Evolutionary conservation across 1,284 basidiomycete genomes (phyloP), one percentile per base, ranked within the genome.

Genomic region (Leccinum subspadiceum): DNA sequence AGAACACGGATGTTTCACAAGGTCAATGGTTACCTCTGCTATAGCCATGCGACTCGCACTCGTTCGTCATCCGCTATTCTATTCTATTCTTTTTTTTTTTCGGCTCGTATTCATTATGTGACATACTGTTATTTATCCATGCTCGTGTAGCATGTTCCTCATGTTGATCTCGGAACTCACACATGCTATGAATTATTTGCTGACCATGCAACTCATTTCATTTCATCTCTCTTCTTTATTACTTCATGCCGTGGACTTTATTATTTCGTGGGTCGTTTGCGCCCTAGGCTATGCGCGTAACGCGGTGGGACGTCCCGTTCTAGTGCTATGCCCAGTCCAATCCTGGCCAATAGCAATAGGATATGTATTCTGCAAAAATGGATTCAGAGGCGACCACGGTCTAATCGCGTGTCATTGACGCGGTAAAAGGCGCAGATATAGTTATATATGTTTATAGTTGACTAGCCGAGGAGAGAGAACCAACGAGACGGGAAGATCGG

Each of bases 11-110:
- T n/a, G n/a, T 9, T 6, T 41, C 9, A 22, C 17, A 63, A 91
- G 89, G 90, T 58, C 90, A 92, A 81, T 92, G 90, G 89, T 75
- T 92, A 59, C 90, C 89, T 35, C 74, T 92, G 53, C 76, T 92
- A 74, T 90, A 78, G 71, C 57, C 37, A 3, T 52, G 57, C 58
- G 53, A 53, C 53, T 61, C 56, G 54, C 49, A 60, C 39, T 62
- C 53, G 15, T 41, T 13, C 29, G 31, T 17, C 17, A 15, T 44
- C 7, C 33, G 44, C 17, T 37, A 29, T 46, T 26, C 13, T 52
- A 9, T 20, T 10, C 44, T 37, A 2, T 13, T 13, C 29, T 9
- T 44, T 50, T 26, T 8, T 33, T 49, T 12, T 9, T 46, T 15
- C 13, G 13, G 33, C 20, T 49, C 17, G 17, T 35, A 7, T 37